These are phyloP conservation scores for Hippophae rhamnoides DNA, from an alignment of 306 rosid species.

Conservation along the genomic window DNA sequence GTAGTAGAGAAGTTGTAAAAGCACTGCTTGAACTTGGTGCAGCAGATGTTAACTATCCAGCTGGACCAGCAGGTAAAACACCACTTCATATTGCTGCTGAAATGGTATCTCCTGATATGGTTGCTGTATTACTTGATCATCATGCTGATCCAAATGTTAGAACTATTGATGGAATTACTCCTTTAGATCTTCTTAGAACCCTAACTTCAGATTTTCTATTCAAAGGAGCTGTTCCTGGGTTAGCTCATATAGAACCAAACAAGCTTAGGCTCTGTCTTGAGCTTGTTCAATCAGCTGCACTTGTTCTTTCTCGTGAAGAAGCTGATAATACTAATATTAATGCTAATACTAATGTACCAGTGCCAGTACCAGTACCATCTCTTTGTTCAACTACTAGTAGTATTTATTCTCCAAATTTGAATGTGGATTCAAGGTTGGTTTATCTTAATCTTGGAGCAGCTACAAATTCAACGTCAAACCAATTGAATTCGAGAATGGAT, in stretches of 20 bases:
- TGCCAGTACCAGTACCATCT: conserved; percentile 29
- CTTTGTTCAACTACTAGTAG: conserved; percentile 5
- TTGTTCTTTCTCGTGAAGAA: conserved; percentile 85
- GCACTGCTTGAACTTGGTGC: conserved; percentile 90
- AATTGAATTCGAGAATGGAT: conserved; percentile 47
- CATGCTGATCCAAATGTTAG: conserved; percentile 93
- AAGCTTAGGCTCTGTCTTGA: conserved; percentile 83
- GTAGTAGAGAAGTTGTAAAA: conserved; percentile 90
- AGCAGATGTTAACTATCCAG: conserved; percentile 77
- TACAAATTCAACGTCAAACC: conserved; percentile 13
- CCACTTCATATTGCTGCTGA: conserved; percentile 82
- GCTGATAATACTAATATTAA: conserved; percentile 28
- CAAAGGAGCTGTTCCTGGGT: conserved; percentile 96
- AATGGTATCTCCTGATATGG: conserved; percentile 98
- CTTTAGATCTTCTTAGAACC: conserved; percentile 86
- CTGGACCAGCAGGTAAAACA: conserved; percentile 69
- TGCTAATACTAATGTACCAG: conserved; percentile 35
- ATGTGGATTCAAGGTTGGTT: conserved; percentile 76
- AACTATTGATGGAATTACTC: conserved; percentile 68
- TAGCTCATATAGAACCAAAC: conserved; percentile 87
- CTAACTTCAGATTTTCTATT: conserved; percentile 95
- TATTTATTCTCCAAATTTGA: conserved; percentile 42
- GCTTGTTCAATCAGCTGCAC: conserved; percentile 92
- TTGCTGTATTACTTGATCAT: conserved; percentile 91
- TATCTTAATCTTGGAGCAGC: conserved; percentile 81